Evolutionary conservation across 192 early-diverging fungal genomes (phyloP), one percentile per base, ranked within the genome.

Genomic region (Backusella morwellensis): DNA sequence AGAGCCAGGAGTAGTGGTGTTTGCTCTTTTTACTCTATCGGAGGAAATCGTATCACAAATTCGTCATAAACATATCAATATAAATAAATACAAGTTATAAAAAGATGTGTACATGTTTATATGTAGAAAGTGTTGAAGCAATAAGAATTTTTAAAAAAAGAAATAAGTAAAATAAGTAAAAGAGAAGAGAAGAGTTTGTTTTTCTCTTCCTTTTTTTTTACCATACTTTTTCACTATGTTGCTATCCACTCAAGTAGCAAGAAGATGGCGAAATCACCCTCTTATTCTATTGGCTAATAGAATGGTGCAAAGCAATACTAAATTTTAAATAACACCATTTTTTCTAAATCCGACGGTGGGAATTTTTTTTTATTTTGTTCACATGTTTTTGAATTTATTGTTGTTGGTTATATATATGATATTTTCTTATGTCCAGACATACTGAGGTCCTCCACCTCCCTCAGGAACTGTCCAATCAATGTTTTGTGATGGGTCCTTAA

Each of bases 401-500:
- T 4, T 15, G 19, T 26, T 32, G 2, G n/a, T 72, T 41, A 40
- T 36, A 23, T 59, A n/a, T 35, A 35, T 42, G 23, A 29, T 73
- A 4, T 73, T 36, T 34, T 29, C 23, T 76, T 76, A 76, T 26
- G 75, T 76, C 75, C 75, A 76, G 32, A 70, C 68, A 69, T 76
- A 76, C 41, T 76, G 92, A 36, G 95, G 95, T 68, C 95, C 95
- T 69, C 91, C 93, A 44, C 94, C 94, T 59, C 94, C 94, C 76
- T 96, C 93, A 15, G 98, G 97, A 21, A 96, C 95, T 19, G 94
- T 94, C 98, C 98, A 99, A 84, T 98, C 93, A 85, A 99, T 98
- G 84, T 99, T 98, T 85, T 99, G 98, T 40, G 94, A 92, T 26
- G 97, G 97, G 82, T 99, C 98, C 85, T 99, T 99, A 81, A 99